These are phyloP conservation scores for Phlyctochytrium planicorne DNA, from an alignment of 192 early-diverging fungal genomes.

Conservation along the genomic window DNA sequence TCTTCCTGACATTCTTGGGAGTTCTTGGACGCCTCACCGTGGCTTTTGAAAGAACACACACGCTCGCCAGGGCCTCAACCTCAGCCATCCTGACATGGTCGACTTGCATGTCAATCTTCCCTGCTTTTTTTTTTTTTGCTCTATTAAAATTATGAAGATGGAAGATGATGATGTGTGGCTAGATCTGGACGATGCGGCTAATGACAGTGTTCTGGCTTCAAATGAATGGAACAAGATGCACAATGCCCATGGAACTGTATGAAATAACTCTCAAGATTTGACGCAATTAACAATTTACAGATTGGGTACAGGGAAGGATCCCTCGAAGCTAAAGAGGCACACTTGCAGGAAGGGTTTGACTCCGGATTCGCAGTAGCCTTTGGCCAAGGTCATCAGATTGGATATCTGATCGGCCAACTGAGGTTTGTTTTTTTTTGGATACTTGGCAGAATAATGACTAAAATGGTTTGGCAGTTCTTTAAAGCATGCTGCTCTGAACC, in stretches of 20 bases:
- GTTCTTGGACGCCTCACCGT: too few species aligned
- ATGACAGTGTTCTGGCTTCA: not conserved
- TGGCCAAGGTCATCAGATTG: not conserved
- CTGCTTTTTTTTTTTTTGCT: too few species aligned
- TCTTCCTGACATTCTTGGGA: too few species aligned
- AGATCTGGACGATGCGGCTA: not conserved
- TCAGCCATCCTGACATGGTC: too few species aligned
- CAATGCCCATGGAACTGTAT: not conserved
- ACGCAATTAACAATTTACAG: not conserved
- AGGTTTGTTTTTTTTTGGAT: not conserved
- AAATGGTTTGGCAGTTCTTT: too few species aligned
- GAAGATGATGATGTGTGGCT: not conserved
- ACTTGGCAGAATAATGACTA: too few species aligned
- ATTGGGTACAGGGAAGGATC: not conserved
- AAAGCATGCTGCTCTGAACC: not conserved
- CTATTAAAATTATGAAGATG: too few species aligned
- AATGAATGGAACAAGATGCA: not conserved
- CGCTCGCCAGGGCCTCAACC: too few species aligned
- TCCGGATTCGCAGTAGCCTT: not conserved
- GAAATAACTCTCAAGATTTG: not conserved
- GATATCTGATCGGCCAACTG: not conserved
- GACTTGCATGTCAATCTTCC: too few species aligned
- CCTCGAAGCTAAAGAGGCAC: not conserved
- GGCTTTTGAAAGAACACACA: too few species aligned
- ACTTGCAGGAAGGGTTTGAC: not conserved